Evolutionary conservation across 768 basidiomycete species (phyloP).

Genomic region (Tylopilus intermedius): DNA sequence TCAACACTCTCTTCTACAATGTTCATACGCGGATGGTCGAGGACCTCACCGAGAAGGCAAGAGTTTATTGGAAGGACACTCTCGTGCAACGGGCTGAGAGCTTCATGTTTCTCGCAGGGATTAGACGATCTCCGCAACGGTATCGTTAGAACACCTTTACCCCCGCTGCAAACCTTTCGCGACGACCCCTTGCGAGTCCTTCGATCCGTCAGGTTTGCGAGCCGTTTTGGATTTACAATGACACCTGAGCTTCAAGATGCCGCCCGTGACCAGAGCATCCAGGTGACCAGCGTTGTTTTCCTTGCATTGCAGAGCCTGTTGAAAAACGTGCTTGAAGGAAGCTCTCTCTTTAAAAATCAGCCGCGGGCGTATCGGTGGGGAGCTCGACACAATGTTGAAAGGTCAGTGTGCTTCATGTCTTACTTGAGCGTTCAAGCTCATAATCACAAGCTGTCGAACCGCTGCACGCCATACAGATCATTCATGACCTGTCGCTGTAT

Average conservation of each 20-base stretch:
- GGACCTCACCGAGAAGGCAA: conserved; percentile 77
- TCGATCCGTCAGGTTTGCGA: conserved; percentile 86
- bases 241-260: conserved; percentile 63
- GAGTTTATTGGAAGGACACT: not conserved
- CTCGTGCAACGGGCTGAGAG: conserved; percentile 6
- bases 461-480: conserved; percentile 65
- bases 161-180: conserved; percentile 81
- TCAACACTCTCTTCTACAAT: conserved; percentile 96
- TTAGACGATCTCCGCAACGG: conserved; percentile 76
- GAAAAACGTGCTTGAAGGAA: conserved; percentile 34
- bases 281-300: conserved; percentile 37
- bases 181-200: conserved; percentile 95
- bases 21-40: conserved; percentile 82
- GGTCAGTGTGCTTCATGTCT: conserved; percentile 38
- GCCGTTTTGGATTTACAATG: conserved; percentile 79
- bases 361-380: conserved; percentile 87
- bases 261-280: conserved; percentile 55
- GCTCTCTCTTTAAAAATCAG: conserved; percentile 77
- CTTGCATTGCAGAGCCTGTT: not conserved
- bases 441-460: conserved; percentile 64
- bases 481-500: conserved; percentile 69
- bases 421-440: conserved; percentile 2
- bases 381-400: conserved; percentile 91
- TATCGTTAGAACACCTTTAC: conserved; percentile 81
- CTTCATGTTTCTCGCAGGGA: conserved; percentile 46